Evolutionary conservation across 2,329 filamentous ascomycete genomes (phyloP), one percentile per base, ranked within the genome.

Genomic region (Pyricularia grisea): DNA sequence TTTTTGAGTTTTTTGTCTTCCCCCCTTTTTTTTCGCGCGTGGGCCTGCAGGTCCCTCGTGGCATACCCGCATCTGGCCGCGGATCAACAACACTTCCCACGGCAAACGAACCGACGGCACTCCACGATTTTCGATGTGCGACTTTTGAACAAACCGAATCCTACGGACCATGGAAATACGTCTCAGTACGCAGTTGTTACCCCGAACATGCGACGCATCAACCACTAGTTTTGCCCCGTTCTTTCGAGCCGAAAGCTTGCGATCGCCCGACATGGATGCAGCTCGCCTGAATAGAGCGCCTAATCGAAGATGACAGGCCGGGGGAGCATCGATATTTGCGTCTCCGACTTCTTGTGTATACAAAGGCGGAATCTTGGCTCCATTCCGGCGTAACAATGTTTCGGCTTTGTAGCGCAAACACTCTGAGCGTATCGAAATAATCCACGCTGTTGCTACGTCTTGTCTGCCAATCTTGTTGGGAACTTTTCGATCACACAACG

Each of bases 1-100:
- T 65, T 14, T 42, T 20, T 70, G 67, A 42, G 65, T 67, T 33
- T 68, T 69, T 50, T 66, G 20, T 50, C 33, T 31, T 33, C 58
- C 42, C 67, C 64, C 33, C 33, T 42, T 42, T 42, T 36, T 31
- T 55, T 55, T 55, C n/a, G 42, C 42, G 20, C 42, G 20, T 55
- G 42, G 42, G 5, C 42, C 42, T 55, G 42, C 42, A 55, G 42
- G 42, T 55, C 42, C 42, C 42, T 55, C 42, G 42, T 55, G 42
- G 42, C 42, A 55, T 55, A 55, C 42, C 42, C 42, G 42, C 42
- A 63, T 63, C 28, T 33, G 64, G 64, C 25, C 64, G 28, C 30
- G 64, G 64, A 66, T 33, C 64, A 30, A 33, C 64, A 30, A 33
- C 36, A n/a, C 61, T 64, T 64, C 10, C 23, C n/a, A 64, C 28